phyloP scores from a whole-genome alignment of 2,329 filamentous ascomycete species.

The Monilinia laxa region DNA sequence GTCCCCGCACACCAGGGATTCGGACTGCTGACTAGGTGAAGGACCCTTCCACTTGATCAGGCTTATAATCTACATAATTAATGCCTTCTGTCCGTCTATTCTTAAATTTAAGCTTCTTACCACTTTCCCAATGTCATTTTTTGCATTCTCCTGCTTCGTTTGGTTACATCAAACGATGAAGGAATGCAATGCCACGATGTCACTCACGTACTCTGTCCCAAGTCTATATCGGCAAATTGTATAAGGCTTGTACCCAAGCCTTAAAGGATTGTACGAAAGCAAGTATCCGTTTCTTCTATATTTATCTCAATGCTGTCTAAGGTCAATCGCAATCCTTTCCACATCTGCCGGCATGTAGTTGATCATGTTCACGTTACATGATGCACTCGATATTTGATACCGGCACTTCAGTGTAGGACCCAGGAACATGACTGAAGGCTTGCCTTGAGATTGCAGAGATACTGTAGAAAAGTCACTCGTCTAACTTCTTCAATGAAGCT shows the following conservation, averaged over 20 bases:
- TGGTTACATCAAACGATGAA: neutral
- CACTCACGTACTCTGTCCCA: neutral
- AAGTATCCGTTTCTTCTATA: neutral
- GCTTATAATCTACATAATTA: neutral
- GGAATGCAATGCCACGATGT: neutral
- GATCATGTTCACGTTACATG: neutral
- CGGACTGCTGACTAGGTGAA: slow-evolving; percentile 11
- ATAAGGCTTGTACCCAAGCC: neutral
- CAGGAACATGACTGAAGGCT: neutral
- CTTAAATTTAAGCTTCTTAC: slow-evolving; percentile 3
- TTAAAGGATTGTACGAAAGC: neutral
- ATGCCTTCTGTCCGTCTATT: slow-evolving; percentile 2
- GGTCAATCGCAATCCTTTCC: neutral
- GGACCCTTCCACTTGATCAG: neutral
- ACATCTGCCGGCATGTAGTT: neutral
- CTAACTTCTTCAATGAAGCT: neutral
- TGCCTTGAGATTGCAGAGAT: neutral
- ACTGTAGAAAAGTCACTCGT: neutral
- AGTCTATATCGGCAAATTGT: neutral
- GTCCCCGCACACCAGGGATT: neutral
- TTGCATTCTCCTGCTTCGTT: neutral
- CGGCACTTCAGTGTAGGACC: neutral
- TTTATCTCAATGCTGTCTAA: neutral
- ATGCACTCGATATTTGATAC: neutral
- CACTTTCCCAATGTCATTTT: neutral